Conservation (phyloP, 768 basidiomycete genomes). For the Fistulinella prunicolor region DNA sequence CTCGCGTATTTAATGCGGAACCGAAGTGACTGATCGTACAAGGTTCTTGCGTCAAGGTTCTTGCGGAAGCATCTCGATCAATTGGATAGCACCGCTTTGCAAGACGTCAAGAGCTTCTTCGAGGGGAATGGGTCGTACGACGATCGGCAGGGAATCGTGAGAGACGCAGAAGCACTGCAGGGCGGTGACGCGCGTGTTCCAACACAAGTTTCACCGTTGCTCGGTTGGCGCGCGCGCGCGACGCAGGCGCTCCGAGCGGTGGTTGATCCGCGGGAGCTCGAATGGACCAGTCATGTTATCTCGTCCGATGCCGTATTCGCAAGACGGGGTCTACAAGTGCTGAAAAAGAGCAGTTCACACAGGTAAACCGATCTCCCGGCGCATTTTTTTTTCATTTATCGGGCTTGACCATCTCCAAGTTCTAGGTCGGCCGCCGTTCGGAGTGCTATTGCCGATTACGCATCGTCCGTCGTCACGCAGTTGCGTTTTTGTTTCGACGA, state of each 20-base stretch:
- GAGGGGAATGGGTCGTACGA: slow-evolving; percentile 16
- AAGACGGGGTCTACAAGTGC: slow-evolving; percentile 43
- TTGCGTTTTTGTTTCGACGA: slow-evolving; percentile 7
- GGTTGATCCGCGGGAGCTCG: slow-evolving; percentile 42
- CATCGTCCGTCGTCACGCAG: slow-evolving; percentile 12
- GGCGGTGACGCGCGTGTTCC: neutral
- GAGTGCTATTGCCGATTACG: slow-evolving; percentile 24
- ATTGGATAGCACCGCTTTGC: slow-evolving; percentile 25
- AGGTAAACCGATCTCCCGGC: slow-evolving; percentile 28
- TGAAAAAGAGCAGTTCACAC: slow-evolving; percentile 41
- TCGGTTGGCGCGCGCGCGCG: slow-evolving; percentile 25
- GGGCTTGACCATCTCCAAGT: slow-evolving; percentile 2
- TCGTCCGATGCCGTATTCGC: slow-evolving; percentile 42
- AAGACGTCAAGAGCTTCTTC: slow-evolving; percentile 19
- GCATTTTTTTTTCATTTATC: neutral
- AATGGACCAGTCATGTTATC: slow-evolving; percentile 55
- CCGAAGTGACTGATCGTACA: slow-evolving; percentile 9
- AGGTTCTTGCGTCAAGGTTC: slow-evolving; percentile 28
- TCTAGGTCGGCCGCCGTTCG: slow-evolving; percentile 18
- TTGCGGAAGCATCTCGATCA: slow-evolving; percentile 31
- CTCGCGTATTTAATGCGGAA: neutral
- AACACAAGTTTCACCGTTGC: neutral
- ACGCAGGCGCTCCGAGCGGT: slow-evolving; percentile 37
- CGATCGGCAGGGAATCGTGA: slow-evolving; percentile 12
- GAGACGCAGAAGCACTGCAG: slow-evolving; percentile 12